These are phyloP conservation scores for Daldinia concentrica DNA, from an alignment of 495 filamentous ascomycete species.

Conservation along the genomic window DNA sequence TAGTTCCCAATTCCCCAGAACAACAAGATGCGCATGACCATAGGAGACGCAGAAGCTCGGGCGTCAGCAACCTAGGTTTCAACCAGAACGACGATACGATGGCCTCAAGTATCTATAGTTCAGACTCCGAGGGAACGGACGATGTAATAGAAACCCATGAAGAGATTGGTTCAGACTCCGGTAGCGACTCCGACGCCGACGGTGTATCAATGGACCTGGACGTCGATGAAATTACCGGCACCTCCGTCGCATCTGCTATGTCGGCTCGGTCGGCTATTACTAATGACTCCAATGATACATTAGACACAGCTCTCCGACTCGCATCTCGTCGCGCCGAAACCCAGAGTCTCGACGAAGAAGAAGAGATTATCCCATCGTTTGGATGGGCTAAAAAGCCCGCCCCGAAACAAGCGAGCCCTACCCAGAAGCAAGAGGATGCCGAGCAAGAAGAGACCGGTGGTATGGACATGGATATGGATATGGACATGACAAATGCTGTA, in stretches of 20 bases:
- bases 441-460: slow-evolving; percentile 45
- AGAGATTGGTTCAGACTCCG: slow-evolving; percentile 62
- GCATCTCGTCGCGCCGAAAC: slow-evolving; percentile 78
- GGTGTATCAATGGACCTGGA: slow-evolving; percentile 79
- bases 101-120: slow-evolving; percentile 82
- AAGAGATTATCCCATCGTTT: slow-evolving; percentile 78
- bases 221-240: slow-evolving; percentile 73
- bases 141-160: slow-evolving; percentile 63
- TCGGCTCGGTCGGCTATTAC: slow-evolving; percentile 61
- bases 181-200: slow-evolving; percentile 70
- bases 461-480: slow-evolving; percentile 56
- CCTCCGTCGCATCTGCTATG: slow-evolving; percentile 66
- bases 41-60: slow-evolving; percentile 72
- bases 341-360: slow-evolving; percentile 76
- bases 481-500: slow-evolving; percentile 65
- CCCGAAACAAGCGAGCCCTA: slow-evolving; percentile 17
- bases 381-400: slow-evolving; percentile 56
- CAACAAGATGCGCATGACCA: slow-evolving; percentile 74
- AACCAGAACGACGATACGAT: slow-evolving; percentile 70
- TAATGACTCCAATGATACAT: slow-evolving; percentile 69
- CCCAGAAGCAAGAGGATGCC: slow-evolving; percentile 29
- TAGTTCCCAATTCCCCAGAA: slow-evolving; percentile 71
- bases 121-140: slow-evolving; percentile 70
- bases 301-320: slow-evolving; percentile 80
- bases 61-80: slow-evolving; percentile 64